Evolutionary conservation across 345 rosid genomes (phyloP), one percentile per base, ranked within the genome.

Genomic region (Microcos paniculata): DNA sequence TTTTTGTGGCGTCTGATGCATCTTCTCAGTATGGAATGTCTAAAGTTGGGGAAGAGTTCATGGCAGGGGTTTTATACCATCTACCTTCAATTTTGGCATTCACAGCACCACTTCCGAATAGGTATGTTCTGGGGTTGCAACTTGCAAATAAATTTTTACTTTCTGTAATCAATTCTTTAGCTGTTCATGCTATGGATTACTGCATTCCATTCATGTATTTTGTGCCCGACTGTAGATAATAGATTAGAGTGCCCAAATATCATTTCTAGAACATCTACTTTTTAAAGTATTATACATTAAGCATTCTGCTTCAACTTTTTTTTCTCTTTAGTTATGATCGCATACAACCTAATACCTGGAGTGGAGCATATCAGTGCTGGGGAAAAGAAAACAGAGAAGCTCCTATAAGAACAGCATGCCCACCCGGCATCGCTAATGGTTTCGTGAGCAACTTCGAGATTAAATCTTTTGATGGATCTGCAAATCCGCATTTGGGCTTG

Each of bases 291-390:
- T 26, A 30, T 30, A 8, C 18, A 30, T 48, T 71, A 26, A 73
- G 31, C 40, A 28, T 28, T 52, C 66, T 48, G 46, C 56, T 52
- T 62, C 28, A 56, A 18, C 24, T 12, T 9, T 30, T 71, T 23
- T 76, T 51, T 19, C 23, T 71, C 18, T 81, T 48, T 63, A 96
- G 99, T 82, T 96, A 96, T 83, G 97, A 96, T 79, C 96, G 98
- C 24, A 84, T 96, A 76, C 94, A 92, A 77, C 99, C 99, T 15
- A 88, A 93, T 74, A 90, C 90, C 62, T 96, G 98, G 97, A 93
- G 92, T 69, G 99, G 98, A 75, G 99, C 99, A 72, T 96, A 86
- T 76, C 91, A 86, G n/a, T 92, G 99, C 82, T 96, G 99, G 99
- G 99, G 99, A n/a, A 90, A 87, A 64, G 98, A 96, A 82, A 96